Base-by-base conservation (phyloP, 1,139 yeast genomes). In the Pichia sp. region DNA sequence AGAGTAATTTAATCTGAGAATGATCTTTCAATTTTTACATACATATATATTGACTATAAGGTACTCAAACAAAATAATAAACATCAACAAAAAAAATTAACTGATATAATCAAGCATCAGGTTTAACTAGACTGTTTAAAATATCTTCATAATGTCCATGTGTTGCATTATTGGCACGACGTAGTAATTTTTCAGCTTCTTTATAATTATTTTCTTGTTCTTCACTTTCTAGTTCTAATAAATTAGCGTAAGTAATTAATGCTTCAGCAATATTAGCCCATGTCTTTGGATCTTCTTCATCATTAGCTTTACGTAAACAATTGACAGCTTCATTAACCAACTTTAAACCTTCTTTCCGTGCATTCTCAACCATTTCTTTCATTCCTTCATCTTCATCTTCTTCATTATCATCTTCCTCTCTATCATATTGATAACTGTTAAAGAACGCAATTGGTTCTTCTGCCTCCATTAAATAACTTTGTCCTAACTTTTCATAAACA, bases 201-300 rank as follows among this genome's bases (percentile, higher is more conserved):
- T 66, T 60, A 60, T 89, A 89, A 45, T 73, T 65, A 12, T 68
- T 56, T 49, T 80, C 84, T 63, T 87, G 95, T 39, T 80, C 81
- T 32, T 67, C 65, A 43, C 84, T 73, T 33, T 82, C 89, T 36
- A 76, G 66, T 10, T 80, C 84, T 52, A 74, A 70, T 47, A 87
- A 61, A 58, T 89, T 89, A 9, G 90, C 97, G 54, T 86, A 67
- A 12, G 83, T 76, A 32, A 90, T 85, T 59, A 78, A 71, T 1
- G 95, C 90, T 62, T 92, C 97, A 3, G 96, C 96, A 37, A 84
- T 68, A 53, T 76, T 76, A 6, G 81, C 96, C 84, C 92, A 83
- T 8, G 83, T 71, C 48, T 82, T 83, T 0, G 95, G 95, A 33
- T 82, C 87, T 42, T 82, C 87, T 29, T 78, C 79, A 43, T 80